Evolutionary conservation across 2,329 filamentous ascomycete genomes (phyloP).

Genomic region (Fusarium duplospermum): DNA sequence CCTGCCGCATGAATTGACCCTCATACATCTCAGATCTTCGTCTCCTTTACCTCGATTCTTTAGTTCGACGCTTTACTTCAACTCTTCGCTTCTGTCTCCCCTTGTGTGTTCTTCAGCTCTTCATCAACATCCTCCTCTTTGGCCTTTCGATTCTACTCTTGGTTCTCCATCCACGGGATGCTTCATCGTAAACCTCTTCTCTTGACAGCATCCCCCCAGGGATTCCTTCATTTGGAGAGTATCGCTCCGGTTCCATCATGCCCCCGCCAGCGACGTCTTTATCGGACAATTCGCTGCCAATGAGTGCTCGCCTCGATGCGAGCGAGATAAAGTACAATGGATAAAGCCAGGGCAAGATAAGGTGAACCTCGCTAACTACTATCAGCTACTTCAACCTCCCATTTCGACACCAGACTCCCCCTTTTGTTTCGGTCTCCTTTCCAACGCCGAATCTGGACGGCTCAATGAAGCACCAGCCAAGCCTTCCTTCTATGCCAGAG

Average conservation of each 20-base stretch:
- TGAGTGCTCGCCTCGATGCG: slow-evolving; percentile 1
- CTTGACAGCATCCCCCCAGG: not conserved
- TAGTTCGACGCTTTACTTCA: not conserved
- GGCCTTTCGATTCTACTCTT: not conserved
- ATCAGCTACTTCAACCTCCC: slow-evolving; percentile 50
- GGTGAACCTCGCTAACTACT: not conserved
- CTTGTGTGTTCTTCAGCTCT: not conserved
- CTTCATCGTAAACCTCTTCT: not conserved
- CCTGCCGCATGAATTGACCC: not conserved
- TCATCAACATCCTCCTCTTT: not conserved
- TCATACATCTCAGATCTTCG: not conserved
- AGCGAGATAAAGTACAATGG: slow-evolving; percentile 42
- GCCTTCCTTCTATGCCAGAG: slow-evolving; percentile 26
- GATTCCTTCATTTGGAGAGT: not conserved
- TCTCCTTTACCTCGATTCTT: not conserved
- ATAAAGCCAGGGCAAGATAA: rapidly evolving
- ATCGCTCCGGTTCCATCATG: slow-evolving; percentile 26
- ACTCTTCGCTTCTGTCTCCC: not conserved
- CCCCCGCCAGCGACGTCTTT: slow-evolving; percentile 17
- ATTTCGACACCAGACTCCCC: slow-evolving; percentile 18
- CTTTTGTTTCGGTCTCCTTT: slow-evolving; percentile 23
- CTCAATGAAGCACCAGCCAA: slow-evolving; percentile 32
- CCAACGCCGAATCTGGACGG: slow-evolving; percentile 10
- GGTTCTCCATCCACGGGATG: not conserved
- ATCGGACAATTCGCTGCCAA: slow-evolving; percentile 24